phyloP scores from a whole-genome alignment of 2,329 filamentous ascomycete species.

The Sclerotinia sclerotiorum region DNA sequence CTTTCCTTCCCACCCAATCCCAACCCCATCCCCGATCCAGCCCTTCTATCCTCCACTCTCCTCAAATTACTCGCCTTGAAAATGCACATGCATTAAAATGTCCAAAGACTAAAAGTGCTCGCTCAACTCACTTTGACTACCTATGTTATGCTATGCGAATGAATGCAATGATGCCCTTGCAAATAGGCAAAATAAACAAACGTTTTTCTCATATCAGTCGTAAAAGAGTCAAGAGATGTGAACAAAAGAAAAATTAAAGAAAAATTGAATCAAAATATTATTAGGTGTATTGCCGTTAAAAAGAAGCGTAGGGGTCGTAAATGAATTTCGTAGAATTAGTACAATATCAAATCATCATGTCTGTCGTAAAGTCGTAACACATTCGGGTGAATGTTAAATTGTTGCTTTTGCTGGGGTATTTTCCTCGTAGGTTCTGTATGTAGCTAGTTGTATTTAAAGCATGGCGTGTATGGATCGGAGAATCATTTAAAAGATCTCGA shows the following conservation, averaged over 20 bases:
- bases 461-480: not conserved
- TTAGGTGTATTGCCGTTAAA: constrained; percentile 19
- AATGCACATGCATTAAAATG: constrained; percentile 15
- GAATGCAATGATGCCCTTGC: constrained; percentile 3
- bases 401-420: constrained; percentile 6
- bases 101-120: constrained; percentile 5
- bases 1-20: not conserved
- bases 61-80: constrained; percentile 6
- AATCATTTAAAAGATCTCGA: constrained; percentile 19
- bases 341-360: constrained; percentile 24
- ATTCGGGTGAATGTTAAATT: constrained; percentile 19
- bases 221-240: constrained; percentile 13
- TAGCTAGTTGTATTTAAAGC: not conserved
- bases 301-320: constrained; percentile 14
- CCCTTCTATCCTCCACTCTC: not conserved
- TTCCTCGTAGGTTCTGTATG: not conserved
- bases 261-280: not conserved
- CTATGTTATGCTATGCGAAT: constrained; percentile 13
- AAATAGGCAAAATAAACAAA: not conserved
- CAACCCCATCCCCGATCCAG: not conserved
- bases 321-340: constrained; percentile 22
- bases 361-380: constrained; percentile 24
- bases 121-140: constrained; percentile 13
- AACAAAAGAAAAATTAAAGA: constrained; percentile 1
- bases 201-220: constrained; percentile 9